phyloP scores from a whole-genome alignment of 2,329 filamentous ascomycete genomes.

The Septoria petroselini region DNA sequence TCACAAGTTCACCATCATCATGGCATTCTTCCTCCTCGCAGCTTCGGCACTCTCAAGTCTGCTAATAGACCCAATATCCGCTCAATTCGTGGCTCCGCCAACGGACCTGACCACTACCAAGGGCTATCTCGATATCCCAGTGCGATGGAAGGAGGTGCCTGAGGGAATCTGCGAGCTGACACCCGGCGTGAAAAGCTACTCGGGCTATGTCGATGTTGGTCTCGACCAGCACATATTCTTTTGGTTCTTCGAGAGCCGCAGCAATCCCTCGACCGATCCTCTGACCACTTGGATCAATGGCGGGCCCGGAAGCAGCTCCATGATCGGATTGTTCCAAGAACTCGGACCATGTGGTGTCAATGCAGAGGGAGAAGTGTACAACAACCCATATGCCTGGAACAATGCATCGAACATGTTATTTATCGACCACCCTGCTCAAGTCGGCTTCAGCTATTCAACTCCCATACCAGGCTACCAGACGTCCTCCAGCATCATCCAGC shows the following conservation, averaged over 20 bases:
- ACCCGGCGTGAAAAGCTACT: conserved; percentile 51
- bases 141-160: conserved; percentile 58
- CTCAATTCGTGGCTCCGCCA: conserved; percentile 48
- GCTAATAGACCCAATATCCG: conserved; percentile 6
- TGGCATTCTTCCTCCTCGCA: conserved; percentile 9
- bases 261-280: conserved; percentile 52
- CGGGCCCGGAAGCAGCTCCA: conserved; percentile 57
- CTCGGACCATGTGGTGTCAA: conserved; percentile 46
- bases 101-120: conserved; percentile 45
- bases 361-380: conserved; percentile 46
- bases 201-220: conserved; percentile 39
- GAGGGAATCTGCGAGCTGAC: conserved; percentile 49
- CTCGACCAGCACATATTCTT: conserved; percentile 55
- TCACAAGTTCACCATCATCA: neutral
- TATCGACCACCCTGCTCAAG: conserved; percentile 63
- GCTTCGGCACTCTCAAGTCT: conserved; percentile 12
- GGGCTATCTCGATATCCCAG: conserved; percentile 50
- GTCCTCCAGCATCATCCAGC: conserved; percentile 41
- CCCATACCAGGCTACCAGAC: conserved; percentile 43
- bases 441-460: conserved; percentile 57
- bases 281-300: conserved; percentile 61
- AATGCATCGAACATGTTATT: conserved; percentile 66
- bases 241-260: conserved; percentile 61
- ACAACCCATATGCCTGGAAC: conserved; percentile 64
- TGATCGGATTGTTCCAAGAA: conserved; percentile 57